Percentiles rank a stretch among this genome's conserved stretches.
Conservation (phyloP, 2,329 filamentous ascomycete genomes). For the Microascus cirrosus region DNA sequence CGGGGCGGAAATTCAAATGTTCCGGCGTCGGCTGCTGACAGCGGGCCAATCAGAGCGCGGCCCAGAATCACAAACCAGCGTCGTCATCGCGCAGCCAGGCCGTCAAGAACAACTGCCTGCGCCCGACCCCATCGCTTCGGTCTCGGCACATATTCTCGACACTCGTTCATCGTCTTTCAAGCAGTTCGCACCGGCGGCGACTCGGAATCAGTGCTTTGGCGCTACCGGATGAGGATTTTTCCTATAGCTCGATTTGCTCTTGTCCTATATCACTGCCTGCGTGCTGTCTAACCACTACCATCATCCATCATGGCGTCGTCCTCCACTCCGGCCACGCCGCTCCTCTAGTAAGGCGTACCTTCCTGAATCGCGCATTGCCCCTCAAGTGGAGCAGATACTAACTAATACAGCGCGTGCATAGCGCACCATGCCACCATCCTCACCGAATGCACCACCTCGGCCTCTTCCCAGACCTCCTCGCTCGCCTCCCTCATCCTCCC, state of each 20-base stretch:
- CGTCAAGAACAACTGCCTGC: not conserved
- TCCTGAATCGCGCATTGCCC: not conserved
- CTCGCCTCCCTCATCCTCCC: slow-evolving; percentile 91
- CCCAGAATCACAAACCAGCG: not conserved
- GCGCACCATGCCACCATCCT: slow-evolving; percentile 90
- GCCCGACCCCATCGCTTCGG: not conserved
- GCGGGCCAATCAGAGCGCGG: not conserved
- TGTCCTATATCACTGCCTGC: not conserved
- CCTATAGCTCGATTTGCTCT: too few relatives aligned
- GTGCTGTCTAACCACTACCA: not conserved
- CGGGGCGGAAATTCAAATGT: not conserved
- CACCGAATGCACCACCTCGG: slow-evolving; percentile 79
- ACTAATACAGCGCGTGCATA: slow-evolving; percentile 65
- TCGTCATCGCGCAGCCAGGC: not conserved
- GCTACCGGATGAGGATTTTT: too few relatives aligned
- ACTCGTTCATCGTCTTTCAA: not conserved
- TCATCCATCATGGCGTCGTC: slow-evolving; percentile 53
- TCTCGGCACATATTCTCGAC: not conserved
- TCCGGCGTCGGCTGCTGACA: not conserved
- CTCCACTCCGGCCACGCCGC: slow-evolving; percentile 53
- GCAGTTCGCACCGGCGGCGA: not conserved
- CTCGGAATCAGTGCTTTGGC: too few relatives aligned
- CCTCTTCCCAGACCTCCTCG: slow-evolving; percentile 70
- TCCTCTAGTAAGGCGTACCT: slow-evolving; percentile 54
- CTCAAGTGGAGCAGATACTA: not conserved